Evolutionary conservation across 2,329 filamentous ascomycete species (phyloP).

Genomic region (Microthyrium microscopicum): DNA sequence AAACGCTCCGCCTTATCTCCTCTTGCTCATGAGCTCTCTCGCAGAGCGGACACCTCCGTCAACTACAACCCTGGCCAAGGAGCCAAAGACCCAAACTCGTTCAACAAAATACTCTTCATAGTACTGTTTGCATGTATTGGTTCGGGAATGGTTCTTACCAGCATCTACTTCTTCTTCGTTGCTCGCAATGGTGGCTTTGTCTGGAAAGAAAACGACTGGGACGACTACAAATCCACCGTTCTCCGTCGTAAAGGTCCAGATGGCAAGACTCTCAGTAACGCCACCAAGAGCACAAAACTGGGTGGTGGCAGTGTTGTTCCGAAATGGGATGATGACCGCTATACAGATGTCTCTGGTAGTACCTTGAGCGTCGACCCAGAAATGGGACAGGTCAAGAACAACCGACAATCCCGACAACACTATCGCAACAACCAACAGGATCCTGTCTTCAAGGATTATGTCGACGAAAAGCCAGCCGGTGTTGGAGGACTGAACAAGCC

Average conservation of each 20-base stretch:
- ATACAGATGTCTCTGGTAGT: constrained; percentile 26
- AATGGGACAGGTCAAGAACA: constrained; percentile 21
- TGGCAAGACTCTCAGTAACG: constrained; percentile 68
- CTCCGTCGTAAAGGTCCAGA: constrained; percentile 77
- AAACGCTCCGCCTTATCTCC: not conserved
- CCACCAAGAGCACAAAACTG: constrained; percentile 64
- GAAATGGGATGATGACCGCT: constrained; percentile 12
- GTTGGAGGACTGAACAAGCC: constrained; percentile 81
- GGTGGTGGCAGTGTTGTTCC: constrained; percentile 67
- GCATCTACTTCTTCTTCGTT: constrained; percentile 98
- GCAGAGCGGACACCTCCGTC: constrained; percentile 1
- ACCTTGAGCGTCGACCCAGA: constrained; percentile 22
- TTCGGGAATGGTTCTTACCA: constrained; percentile 52
- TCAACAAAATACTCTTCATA: constrained; percentile 49
- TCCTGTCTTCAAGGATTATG: constrained; percentile 61
- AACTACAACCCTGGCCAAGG: constrained; percentile 20
- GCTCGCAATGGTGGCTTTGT: constrained; percentile 84
- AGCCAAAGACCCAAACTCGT: constrained; percentile 18
- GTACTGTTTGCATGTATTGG: constrained; percentile 75
- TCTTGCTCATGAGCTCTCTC: no score
- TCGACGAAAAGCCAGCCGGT: constrained; percentile 67
- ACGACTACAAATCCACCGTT: constrained; percentile 95
- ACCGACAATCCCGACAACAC: constrained; percentile 36
- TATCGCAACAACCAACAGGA: constrained; percentile 32
- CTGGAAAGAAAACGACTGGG: constrained; percentile 65